Base-by-base conservation (phyloP, 768 basidiomycete species). In the Agrocybe praecox region DNA sequence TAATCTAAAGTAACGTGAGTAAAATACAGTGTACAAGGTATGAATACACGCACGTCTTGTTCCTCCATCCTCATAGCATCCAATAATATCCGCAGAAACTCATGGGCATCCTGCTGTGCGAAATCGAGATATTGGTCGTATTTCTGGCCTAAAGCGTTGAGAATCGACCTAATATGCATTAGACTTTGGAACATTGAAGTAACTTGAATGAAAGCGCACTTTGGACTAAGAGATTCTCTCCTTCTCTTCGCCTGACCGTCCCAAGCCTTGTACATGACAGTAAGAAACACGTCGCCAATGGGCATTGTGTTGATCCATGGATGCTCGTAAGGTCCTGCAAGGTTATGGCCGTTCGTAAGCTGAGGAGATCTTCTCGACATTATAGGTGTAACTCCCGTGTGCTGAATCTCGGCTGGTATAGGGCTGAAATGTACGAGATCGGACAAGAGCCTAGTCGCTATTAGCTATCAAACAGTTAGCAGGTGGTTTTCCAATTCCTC, bases 41-140 rank as follows among this genome's bases (percentile, higher is more conserved):
- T n/a, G 43, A 26, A 46, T 36, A 14, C 23, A 70, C 87, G 59
- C 65, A 92, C 91, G 67, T 98, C 96, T 49, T 86, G 76, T 71
- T 98, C 95, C 69, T 98, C 96, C 93, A 96, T 96, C 52, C 92
- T 84, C 81, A 96, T 90, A 18, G 88, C 90, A 69, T 97, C 96
- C 36, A 97, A 76, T 57, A 98, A 77, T 60, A 95, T 94, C 32
- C 92, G 81, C 22, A 98, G 73, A 59, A 96, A 89, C 74, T 98
- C 96, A 69, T 97, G 96, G 21, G 95, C 93, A 67, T 98, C 96
- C 70, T 97, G 96, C 70, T 98, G 96, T 8, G 90, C 86, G 69
- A 95, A 96, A 66, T 96, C 95, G 45, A 92, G 84, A 65, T 97
- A 98, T 65, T 98, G 95, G 61, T 94, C 93, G 68, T 96, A 91